Conservation (phyloP, 257 asterid genomes). For the Capsicum chinense region DNA sequence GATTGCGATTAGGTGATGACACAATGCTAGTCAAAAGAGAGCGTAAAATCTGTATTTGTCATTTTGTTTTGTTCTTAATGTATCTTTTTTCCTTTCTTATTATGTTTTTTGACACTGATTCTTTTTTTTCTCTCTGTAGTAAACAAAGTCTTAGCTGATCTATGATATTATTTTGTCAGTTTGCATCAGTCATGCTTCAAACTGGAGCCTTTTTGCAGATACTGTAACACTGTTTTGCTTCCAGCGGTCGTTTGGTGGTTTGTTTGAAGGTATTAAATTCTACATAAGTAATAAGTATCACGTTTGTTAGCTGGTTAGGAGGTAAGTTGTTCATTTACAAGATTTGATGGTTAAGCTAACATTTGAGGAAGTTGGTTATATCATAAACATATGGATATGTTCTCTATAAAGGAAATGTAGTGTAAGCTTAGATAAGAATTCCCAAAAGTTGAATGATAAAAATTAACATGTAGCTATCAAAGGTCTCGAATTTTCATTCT, state of each 20-base stretch:
- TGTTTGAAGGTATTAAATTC: too few relatives aligned
- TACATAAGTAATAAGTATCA: too few relatives aligned
- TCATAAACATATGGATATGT: neutral
- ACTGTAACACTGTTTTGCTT: neutral
- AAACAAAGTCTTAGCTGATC: neutral
- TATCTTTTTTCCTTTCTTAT: neutral
- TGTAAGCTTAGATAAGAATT: neutral
- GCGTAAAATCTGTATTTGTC: constrained; percentile 18
- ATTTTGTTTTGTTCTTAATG: constrained; percentile 1
- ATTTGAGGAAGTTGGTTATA: neutral
- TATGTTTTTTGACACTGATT: neutral
- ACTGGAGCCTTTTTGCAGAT: neutral
- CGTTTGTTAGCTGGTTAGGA: too few relatives aligned
- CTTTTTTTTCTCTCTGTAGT: neutral
- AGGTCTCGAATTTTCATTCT: neutral
- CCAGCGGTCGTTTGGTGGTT: too few relatives aligned
- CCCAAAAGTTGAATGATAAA: neutral
- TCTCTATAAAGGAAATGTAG: neutral
- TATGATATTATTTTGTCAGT: constrained; percentile 7
- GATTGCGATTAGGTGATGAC: neutral
- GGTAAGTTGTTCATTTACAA: neutral
- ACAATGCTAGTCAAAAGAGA: constrained; percentile 10
- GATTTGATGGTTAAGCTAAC: neutral
- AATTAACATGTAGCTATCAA: neutral
- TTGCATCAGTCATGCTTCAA: neutral